Evolutionary conservation across 257 asterid species (phyloP), one percentile per base, ranked within the genome.

Genomic region (Phtheirospermum japonicum): DNA sequence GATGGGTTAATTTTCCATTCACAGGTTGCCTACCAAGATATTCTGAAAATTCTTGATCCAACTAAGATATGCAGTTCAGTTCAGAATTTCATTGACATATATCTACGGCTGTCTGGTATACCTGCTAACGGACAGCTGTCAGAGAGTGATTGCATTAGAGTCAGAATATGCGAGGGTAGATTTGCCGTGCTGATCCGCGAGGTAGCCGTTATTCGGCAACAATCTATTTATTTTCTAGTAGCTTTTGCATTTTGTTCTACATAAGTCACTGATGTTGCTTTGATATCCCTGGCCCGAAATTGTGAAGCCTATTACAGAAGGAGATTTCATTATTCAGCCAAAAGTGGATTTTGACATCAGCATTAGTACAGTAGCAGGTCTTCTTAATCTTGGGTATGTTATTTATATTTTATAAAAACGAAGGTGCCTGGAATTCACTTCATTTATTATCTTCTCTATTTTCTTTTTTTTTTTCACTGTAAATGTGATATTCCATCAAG

Each of bases 281-380:
- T 26, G 46, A 52, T 50, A 16, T 0, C 11, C 67, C 20, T 65
- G 34, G 53, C 19, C 50, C 54, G 5, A 46, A 53, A 45, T 63
- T 73, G 13, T 77, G 75, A 71, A 93, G 99, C 99, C 99, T 72
- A 89, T 93, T 61, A 83, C 84, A 77, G 99, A 92, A 83, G 99
- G 97, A 31, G 69, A 85, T 75, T 93, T 82, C 64, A 87, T 93
- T 64, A 87, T 93, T 74, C 99, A 93, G 80, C 99, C 99, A 32
- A 93, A 93, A 76, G 99, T 93, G 76, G 99, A 93, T 83, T 93
- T 93, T 66, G 99, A 93, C 77, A 93, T 93, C 87, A 85, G 99
- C 92, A 93, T 89, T 71, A 83, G 88, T 79, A 93, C 99, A 3
- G 99, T 93, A 54, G 94, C 97, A 7, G 99, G 99, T 33, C 95